phyloP scores from a whole-genome alignment of 352 stramenopile genomes.

The Lagenidium giganteum region DNA sequence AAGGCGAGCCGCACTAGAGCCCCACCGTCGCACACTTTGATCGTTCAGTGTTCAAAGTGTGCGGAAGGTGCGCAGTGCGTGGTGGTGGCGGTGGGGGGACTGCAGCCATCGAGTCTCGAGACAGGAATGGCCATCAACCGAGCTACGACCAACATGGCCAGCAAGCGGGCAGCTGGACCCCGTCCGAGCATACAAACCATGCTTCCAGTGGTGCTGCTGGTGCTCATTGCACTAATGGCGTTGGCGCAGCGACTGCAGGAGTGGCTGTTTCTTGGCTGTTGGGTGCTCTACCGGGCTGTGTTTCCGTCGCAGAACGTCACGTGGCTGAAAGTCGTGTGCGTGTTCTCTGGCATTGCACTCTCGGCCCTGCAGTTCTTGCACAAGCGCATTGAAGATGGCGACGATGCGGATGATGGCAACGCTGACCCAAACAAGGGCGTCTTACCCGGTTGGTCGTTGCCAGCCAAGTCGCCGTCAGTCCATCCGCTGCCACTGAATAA shows the following conservation, averaged over 20 bases:
- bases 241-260: slow-evolving; percentile 1
- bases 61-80: no score
- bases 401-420: slow-evolving; percentile 10
- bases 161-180: no score
- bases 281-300: no score
- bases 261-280: slow-evolving; percentile 21
- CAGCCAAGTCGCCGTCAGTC: not conserved
- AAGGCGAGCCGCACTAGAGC: no score
- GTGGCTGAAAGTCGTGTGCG: slow-evolving; percentile 29
- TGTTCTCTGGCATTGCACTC: slow-evolving; percentile 30
- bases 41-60: no score
- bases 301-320: slow-evolving; percentile 48
- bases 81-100: no score
- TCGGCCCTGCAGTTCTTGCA: slow-evolving; percentile 31
- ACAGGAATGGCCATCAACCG: no score
- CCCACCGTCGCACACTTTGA: no score
- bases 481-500: slow-evolving; percentile 7
- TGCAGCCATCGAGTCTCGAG: no score
- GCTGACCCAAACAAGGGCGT: slow-evolving; percentile 1
- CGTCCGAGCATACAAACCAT: no score
- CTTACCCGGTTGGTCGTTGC: no score
- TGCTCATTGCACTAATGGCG: slow-evolving; percentile 14
- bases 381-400: slow-evolving; percentile 16
- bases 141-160: no score
- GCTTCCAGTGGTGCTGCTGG: slow-evolving; percentile 12